Evolutionary conservation across 1,284 basidiomycete species (phyloP).

Genomic region (Ceratobasidium theobromae): DNA sequence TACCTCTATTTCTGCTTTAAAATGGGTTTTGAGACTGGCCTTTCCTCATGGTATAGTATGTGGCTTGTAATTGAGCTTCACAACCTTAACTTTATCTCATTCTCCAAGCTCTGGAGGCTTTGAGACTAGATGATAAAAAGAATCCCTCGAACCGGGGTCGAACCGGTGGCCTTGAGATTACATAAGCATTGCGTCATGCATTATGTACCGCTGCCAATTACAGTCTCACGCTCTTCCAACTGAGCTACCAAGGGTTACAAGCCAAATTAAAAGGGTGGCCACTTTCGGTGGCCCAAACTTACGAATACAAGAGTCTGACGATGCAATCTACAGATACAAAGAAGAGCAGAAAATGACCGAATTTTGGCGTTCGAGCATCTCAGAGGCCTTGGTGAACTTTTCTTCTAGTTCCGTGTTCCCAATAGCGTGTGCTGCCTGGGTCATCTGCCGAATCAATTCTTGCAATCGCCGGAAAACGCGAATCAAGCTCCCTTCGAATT

Average conservation of each 20-base stretch:
- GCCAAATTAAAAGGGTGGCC: not conserved
- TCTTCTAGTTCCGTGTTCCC: slow-evolving; percentile 91
- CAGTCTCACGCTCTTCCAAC: slow-evolving; percentile 33
- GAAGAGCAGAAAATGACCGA: slow-evolving; percentile 95
- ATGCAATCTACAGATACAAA: slow-evolving; percentile 59
- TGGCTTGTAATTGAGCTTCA: too few relatives aligned
- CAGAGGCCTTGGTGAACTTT: slow-evolving; percentile 84
- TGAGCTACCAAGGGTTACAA: slow-evolving; percentile 31
- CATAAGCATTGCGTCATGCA: not conserved
- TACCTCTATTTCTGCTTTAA: too few relatives aligned
- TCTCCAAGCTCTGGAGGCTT: too few relatives aligned
- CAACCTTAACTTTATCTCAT: too few relatives aligned
- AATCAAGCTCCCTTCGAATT: slow-evolving; percentile 94
- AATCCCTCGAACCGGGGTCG: slow-evolving; percentile 28
- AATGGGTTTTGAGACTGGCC: too few relatives aligned
- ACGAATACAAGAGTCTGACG: not conserved
- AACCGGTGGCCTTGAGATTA: slow-evolving; percentile 28
- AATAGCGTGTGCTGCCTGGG: slow-evolving; percentile 91
- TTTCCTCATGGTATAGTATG: too few relatives aligned
- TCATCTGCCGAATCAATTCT: slow-evolving; percentile 95
- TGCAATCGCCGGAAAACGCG: slow-evolving; percentile 92
- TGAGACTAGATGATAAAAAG: too few relatives aligned
- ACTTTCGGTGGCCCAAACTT: too few relatives aligned
- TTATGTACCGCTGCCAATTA: slow-evolving; percentile 18
- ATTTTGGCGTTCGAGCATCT: slow-evolving; percentile 88